Percentiles rank a stretch among this genome's conserved stretches.
These are phyloP conservation scores for Rosa rugosa DNA, from an alignment of 306 rosid species.

Conservation along the genomic window DNA sequence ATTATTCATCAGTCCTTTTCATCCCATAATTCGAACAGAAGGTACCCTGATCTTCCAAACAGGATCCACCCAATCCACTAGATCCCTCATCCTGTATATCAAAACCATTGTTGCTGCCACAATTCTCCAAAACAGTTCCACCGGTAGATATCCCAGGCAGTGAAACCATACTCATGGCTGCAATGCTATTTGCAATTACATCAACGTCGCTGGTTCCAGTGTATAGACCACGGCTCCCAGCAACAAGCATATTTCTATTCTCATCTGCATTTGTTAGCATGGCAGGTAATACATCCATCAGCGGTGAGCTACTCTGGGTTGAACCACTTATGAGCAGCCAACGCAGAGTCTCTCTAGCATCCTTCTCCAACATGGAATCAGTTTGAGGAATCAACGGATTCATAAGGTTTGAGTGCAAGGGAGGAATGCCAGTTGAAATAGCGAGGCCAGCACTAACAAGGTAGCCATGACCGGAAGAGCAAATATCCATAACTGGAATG, in stretches of 20 bases:
- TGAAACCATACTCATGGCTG: conserved; percentile 80
- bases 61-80: conserved; percentile 40
- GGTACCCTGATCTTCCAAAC: conserved; percentile 37
- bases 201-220: conserved; percentile 67
- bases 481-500: conserved; percentile 79
- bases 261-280: conserved; percentile 57
- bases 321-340: conserved; percentile 79
- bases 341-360: conserved; percentile 88
- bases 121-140: conserved; percentile 25
- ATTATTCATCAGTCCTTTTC: conserved; percentile 24
- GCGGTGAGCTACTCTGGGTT: conserved; percentile 58
- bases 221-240: conserved; percentile 83
- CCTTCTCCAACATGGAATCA: conserved; percentile 74
- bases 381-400: conserved; percentile 67
- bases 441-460: conserved; percentile 87
- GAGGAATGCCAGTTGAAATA: conserved; percentile 69
- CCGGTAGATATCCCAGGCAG: conserved; percentile 52
- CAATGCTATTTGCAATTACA: conserved; percentile 72
- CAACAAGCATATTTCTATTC: conserved; percentile 50
- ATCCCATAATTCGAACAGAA: conserved; percentile 37
- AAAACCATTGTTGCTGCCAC: conserved; percentile 28
- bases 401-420: conserved; percentile 64
- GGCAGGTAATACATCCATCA: conserved; percentile 64
- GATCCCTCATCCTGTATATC: conserved; percentile 34
- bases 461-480: conserved; percentile 94